These are phyloP conservation scores for Daldinia decipiens DNA, from an alignment of 495 filamentous ascomycete species.

Conservation along the genomic window DNA sequence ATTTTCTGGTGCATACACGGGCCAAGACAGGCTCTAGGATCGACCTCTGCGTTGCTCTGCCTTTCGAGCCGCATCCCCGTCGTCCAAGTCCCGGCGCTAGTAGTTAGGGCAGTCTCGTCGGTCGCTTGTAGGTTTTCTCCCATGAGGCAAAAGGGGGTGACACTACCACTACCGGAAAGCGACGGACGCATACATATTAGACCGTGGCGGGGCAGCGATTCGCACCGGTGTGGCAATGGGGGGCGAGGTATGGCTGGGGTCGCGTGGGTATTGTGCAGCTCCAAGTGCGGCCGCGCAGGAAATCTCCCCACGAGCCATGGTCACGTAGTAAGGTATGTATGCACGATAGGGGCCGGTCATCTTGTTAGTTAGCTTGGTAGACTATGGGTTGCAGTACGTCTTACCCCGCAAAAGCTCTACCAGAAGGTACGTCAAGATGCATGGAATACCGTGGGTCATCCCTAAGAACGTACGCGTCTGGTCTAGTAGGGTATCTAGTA, in stretches of 20 bases:
- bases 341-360: constrained; percentile 29
- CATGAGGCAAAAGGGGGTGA: constrained; percentile 21
- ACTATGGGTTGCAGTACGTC: constrained; percentile 36
- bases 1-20: constrained; percentile 7
- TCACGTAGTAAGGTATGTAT: constrained; percentile 8
- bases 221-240: constrained; percentile 47
- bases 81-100: constrained; percentile 30
- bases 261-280: constrained; percentile 46
- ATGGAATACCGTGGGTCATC: constrained; percentile 29
- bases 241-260: constrained; percentile 40
- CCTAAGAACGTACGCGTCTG: constrained; percentile 18
- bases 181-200: constrained; percentile 16
- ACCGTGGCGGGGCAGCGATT: constrained; percentile 38
- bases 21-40: constrained; percentile 27
- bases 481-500: constrained; percentile 36
- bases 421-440: constrained; percentile 41
- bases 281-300: constrained; percentile 24
- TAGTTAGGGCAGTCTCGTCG: constrained; percentile 20
- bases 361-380: constrained; percentile 20
- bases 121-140: constrained; percentile 18
- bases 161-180: constrained; percentile 36
- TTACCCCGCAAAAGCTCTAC: constrained; percentile 39
- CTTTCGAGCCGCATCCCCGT: constrained; percentile 31
- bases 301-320: constrained; percentile 13
- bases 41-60: constrained; percentile 22